Percentiles rank a stretch among this genome's conserved stretches.
phyloP scores from a whole-genome alignment of 768 basidiomycete genomes.

The Tricholoma bakamatsutake region DNA sequence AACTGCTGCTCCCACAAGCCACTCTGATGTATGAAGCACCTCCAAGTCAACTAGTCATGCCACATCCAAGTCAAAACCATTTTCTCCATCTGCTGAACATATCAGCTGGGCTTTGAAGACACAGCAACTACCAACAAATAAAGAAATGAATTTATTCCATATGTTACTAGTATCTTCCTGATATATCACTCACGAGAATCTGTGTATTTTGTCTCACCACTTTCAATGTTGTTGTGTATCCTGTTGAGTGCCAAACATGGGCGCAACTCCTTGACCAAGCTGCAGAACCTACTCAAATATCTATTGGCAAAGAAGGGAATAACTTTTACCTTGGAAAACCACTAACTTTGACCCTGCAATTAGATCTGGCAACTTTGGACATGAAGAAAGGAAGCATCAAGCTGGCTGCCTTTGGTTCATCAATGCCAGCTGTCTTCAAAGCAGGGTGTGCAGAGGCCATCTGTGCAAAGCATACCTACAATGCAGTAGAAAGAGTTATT shows the following conservation, averaged over 20 bases:
- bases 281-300: neutral
- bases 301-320: neutral
- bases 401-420: conserved; percentile 1
- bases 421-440: neutral
- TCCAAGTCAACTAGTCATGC: neutral
- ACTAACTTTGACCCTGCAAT: conserved; percentile 1
- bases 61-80: neutral
- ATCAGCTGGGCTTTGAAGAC: neutral
- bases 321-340: conserved; percentile 6
- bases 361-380: conserved; percentile 1
- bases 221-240: too few species aligned
- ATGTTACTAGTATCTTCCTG: neutral
- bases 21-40: neutral
- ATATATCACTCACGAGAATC: neutral
- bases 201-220: neutral
- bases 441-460: neutral
- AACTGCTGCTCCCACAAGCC: neutral
- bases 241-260: conserved; percentile 1
- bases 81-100: neutral
- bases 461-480: conserved; percentile 4
- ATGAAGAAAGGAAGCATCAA: conserved; percentile 4
- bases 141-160: neutral
- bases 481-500: conserved; percentile 3
- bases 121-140: neutral
- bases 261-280: conserved; percentile 1